Percentiles rank a stretch among this genome's conserved stretches.
These are phyloP conservation scores for Parasitella parasitica DNA, from an alignment of 371 early-diverging fungal species.

Conservation along the genomic window DNA sequence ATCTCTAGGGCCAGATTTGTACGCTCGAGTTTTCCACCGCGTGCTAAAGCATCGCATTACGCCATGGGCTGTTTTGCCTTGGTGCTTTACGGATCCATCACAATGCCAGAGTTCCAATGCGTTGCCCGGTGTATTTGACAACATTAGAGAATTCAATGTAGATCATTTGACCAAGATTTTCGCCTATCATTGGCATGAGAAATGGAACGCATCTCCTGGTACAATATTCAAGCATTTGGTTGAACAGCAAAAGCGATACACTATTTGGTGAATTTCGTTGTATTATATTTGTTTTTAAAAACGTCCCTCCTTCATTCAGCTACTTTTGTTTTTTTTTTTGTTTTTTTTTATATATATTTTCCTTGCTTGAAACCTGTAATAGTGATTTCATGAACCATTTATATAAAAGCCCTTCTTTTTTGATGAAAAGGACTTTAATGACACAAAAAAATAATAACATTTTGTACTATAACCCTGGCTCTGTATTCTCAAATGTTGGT, in stretches of 20 bases:
- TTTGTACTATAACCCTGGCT: constrained; percentile 9
- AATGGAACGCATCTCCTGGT: constrained; percentile 26
- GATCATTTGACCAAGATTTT: constrained; percentile 19
- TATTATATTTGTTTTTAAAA: background rate
- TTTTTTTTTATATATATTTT: no score
- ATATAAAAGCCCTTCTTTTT: no score
- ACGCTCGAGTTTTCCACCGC: constrained; percentile 30
- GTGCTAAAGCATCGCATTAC: constrained; percentile 28
- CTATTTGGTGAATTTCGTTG: constrained; percentile 4
- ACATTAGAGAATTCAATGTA: constrained; percentile 11
- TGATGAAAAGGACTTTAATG: background rate
- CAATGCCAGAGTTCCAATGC: constrained; percentile 23
- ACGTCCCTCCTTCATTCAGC: background rate
- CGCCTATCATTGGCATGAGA: constrained; percentile 32
- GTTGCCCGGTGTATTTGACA: constrained; percentile 16
- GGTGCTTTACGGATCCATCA: constrained; percentile 52
- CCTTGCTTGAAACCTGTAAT: background rate
- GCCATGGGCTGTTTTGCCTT: constrained; percentile 47
- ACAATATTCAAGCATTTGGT: constrained; percentile 24
- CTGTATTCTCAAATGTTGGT: constrained; percentile 11
- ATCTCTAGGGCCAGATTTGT: constrained; percentile 14
- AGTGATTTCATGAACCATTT: no score
- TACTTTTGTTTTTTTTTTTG: no score
- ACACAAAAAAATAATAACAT: background rate
- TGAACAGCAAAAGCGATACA: constrained; percentile 1